Conservation (phyloP, 768 basidiomycete species). For the Phylloporus sp. region DNA sequence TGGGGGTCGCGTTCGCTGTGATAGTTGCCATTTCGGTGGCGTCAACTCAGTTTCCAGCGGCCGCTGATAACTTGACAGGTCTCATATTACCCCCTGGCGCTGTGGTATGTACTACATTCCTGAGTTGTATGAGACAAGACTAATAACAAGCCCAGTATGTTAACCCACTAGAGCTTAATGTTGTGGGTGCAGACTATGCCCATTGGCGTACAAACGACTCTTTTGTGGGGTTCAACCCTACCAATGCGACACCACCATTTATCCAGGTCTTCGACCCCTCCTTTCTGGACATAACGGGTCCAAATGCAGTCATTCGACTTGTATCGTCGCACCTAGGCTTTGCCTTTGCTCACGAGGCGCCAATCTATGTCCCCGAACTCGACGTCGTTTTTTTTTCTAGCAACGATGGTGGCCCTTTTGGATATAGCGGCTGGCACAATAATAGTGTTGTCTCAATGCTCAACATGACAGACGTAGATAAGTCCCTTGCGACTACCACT, state of each 20-base stretch:
- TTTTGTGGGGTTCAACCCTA: conserved; percentile 55
- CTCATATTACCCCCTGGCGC: conserved; percentile 18
- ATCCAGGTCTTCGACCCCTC: conserved; percentile 53
- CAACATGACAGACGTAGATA: conserved; percentile 51
- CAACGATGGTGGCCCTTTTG: conserved; percentile 64
- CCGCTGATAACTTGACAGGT: background rate
- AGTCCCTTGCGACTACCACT: conserved; percentile 35
- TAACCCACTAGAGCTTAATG: conserved; percentile 48
- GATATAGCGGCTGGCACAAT: conserved; percentile 59
- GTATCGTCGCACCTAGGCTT: conserved; percentile 62
- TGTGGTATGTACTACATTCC: conserved; percentile 17
- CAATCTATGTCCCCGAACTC: conserved; percentile 57
- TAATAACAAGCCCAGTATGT: conserved; percentile 38
- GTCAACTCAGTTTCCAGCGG: background rate
- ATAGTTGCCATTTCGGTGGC: background rate
- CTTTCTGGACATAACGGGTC: conserved; percentile 60
- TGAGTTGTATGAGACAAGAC: background rate
- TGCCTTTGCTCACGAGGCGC: conserved; percentile 79
- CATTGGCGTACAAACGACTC: conserved; percentile 37
- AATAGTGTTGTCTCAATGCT: conserved; percentile 65
- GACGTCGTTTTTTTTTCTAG: conserved; percentile 72
- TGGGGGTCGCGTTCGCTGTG: background rate
- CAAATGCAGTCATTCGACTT: conserved; percentile 51
- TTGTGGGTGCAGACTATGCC: conserved; percentile 42
- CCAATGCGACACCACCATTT: conserved; percentile 52